A percentile compares a stretch with the other conserved stretches of the same genome.
These are phyloP conservation scores for Acanthochlamys bracteata DNA, from an alignment of 106 monocot species.

Conservation along the genomic window DNA sequence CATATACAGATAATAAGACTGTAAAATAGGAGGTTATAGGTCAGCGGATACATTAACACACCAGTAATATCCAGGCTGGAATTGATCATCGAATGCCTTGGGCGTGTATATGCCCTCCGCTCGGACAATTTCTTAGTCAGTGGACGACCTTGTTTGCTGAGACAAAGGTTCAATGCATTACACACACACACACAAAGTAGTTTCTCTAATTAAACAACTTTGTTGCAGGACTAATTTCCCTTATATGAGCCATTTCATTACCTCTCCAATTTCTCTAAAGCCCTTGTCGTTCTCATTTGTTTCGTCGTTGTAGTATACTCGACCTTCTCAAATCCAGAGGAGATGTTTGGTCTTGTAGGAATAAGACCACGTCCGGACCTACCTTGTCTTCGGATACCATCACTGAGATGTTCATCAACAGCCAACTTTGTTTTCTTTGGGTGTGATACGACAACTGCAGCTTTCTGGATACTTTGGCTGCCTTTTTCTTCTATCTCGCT, in stretches of 20 bases:
- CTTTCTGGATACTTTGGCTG: constrained; percentile 28
- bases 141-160: constrained; percentile 49
- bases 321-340: constrained; percentile 29
- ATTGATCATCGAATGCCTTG: constrained; percentile 24
- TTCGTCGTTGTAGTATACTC: constrained; percentile 29
- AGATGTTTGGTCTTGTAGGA: constrained; percentile 19
- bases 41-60: constrained; percentile 8
- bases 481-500: constrained; percentile 31
- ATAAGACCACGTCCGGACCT: constrained; percentile 22
- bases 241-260: constrained; percentile 4
- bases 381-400: constrained; percentile 31
- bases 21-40: not conserved
- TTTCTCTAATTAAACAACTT: not conserved
- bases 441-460: constrained; percentile 16
- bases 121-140: constrained; percentile 49
- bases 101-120: constrained; percentile 35
- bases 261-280: constrained; percentile 43
- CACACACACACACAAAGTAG: not conserved
- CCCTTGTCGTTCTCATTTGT: constrained; percentile 35
- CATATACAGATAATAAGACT: not conserved
- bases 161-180: not conserved
- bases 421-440: constrained; percentile 41
- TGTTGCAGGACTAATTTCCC: too few species aligned
- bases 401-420: constrained; percentile 40
- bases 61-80: constrained; percentile 31